Evolutionary conservation across 139 green algal genomes (phyloP).

Genomic region (Deuterostichococcus epilithicus): DNA sequence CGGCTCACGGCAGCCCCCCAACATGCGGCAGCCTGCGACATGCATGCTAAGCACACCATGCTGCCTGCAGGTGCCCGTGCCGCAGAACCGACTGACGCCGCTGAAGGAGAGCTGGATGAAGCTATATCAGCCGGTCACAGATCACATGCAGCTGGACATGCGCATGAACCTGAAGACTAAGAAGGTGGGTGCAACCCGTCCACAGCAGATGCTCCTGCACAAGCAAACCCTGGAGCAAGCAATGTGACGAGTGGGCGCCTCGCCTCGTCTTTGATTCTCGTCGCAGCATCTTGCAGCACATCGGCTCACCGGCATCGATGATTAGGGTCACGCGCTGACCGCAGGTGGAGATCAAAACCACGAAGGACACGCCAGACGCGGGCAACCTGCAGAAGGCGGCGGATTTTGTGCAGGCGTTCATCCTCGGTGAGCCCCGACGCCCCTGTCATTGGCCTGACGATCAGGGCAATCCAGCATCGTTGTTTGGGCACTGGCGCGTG

Average conservation of each 20-base stretch:
- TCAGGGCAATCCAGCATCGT: not conserved
- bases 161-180: conserved; percentile 97
- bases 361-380: conserved; percentile 66
- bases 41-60: not conserved
- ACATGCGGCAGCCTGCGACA: not conserved
- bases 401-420: conserved; percentile 96
- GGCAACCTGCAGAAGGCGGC: conserved; percentile 92
- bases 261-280: no score
- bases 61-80: conserved; percentile 70
- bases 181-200: conserved; percentile 53
- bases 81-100: conserved; percentile 91
- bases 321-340: not conserved
- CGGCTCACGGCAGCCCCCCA: not conserved
- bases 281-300: no score
- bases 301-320: no score
- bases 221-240: conserved; percentile 4
- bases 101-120: conserved; percentile 95
- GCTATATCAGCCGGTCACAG: conserved; percentile 95
- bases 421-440: conserved; percentile 68
- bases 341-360: conserved; percentile 97
- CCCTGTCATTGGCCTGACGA: conserved; percentile 24
- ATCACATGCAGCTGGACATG: conserved; percentile 98
- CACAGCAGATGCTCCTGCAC: not conserved
- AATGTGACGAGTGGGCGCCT: no score
- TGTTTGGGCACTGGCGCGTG: no score